Conservation (phyloP, 768 basidiomycete species). For the Tricholoma flavovirens region DNA sequence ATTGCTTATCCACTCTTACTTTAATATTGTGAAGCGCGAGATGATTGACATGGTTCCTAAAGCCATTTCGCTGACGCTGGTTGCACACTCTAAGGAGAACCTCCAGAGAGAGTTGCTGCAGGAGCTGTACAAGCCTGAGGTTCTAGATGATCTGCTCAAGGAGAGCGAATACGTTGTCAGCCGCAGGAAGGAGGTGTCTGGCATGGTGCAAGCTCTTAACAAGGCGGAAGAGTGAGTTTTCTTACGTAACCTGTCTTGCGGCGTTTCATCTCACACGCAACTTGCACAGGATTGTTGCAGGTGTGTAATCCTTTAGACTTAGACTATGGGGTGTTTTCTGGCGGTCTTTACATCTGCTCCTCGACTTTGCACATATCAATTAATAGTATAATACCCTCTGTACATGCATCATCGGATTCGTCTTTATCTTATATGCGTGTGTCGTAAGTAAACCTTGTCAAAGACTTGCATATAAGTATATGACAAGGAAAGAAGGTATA, state of each 20-base stretch:
- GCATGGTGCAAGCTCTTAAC: constrained; percentile 91
- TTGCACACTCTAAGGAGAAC: constrained; percentile 90
- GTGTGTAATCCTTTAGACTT: constrained; percentile 33
- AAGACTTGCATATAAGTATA: too few relatives aligned
- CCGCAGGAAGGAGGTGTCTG: constrained; percentile 89
- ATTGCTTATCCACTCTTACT: constrained; percentile 93
- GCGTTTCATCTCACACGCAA: constrained; percentile 1
- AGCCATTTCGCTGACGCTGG: constrained; percentile 86
- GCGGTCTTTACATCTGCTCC: constrained; percentile 11
- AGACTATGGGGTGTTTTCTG: not conserved
- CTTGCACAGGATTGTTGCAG: constrained; percentile 51
- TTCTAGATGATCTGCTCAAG: constrained; percentile 91
- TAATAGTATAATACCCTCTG: constrained; percentile 27
- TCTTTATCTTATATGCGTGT: too few relatives aligned
- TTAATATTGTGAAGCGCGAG: constrained; percentile 97
- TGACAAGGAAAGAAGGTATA: too few relatives aligned
- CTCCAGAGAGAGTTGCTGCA: constrained; percentile 91
- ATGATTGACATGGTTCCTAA: constrained; percentile 99
- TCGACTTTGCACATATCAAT: constrained; percentile 16
- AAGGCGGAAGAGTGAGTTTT: constrained; percentile 89
- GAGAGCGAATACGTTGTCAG: constrained; percentile 87
- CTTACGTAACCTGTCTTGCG: not conserved
- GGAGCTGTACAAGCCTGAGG: constrained; percentile 95
- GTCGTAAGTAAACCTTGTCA: too few relatives aligned
- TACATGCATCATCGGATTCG: constrained; percentile 18